phyloP scores from a whole-genome alignment of 192 early-diverging fungal species.

The Coemansia furcata region DNA sequence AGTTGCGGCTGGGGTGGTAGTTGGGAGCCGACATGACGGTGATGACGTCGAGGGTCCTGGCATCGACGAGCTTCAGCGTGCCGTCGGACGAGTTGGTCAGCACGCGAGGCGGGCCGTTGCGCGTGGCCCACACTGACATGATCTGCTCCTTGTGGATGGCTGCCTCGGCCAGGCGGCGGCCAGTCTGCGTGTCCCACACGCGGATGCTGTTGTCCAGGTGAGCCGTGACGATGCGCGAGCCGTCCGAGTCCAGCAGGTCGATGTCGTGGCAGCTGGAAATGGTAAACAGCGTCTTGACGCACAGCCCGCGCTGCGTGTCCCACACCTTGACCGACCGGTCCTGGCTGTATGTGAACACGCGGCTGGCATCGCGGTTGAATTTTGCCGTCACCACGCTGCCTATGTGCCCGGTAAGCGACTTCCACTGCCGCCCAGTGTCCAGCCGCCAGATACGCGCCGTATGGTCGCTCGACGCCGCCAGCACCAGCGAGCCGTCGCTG shows the following conservation, averaged over 20 bases:
- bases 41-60: slow-evolving; percentile 70
- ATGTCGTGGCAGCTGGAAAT: slow-evolving; percentile 95
- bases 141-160: slow-evolving; percentile 86
- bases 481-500: slow-evolving; percentile 39
- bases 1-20: slow-evolving; percentile 84
- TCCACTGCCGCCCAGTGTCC: slow-evolving; percentile 73
- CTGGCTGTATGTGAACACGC: slow-evolving; percentile 91
- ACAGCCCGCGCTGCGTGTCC: slow-evolving; percentile 89
- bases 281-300: slow-evolving; percentile 88
- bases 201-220: slow-evolving; percentile 93
- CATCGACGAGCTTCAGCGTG: slow-evolving; percentile 81
- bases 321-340: slow-evolving; percentile 95
- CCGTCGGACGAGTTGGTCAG: slow-evolving; percentile 95
- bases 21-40: slow-evolving; percentile 61
- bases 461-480: slow-evolving; percentile 87
- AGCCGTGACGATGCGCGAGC: slow-evolving; percentile 80
- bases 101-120: slow-evolving; percentile 54
- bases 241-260: slow-evolving; percentile 70
- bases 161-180: slow-evolving; percentile 81
- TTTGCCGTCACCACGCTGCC: slow-evolving; percentile 88
- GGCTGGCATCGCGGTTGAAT: slow-evolving; percentile 74
- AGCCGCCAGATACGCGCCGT: slow-evolving; percentile 85
- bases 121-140: slow-evolving; percentile 75
- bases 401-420: slow-evolving; percentile 92
- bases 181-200: slow-evolving; percentile 85